Evolutionary conservation across 2,329 filamentous ascomycete genomes (phyloP).

Genomic region (Colletotrichum graminicola): DNA sequence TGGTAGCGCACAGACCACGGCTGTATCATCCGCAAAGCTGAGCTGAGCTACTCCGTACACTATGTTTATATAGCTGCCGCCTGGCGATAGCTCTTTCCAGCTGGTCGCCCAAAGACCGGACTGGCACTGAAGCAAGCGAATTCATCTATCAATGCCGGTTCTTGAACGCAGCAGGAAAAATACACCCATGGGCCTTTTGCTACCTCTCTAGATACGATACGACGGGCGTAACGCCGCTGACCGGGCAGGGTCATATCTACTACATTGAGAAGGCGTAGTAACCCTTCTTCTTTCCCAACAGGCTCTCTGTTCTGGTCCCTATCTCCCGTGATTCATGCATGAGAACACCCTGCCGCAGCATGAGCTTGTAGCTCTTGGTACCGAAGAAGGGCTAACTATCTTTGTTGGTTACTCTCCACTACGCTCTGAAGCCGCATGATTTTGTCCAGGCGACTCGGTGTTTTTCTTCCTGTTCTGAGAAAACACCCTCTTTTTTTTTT

Average conservation of each 20-base stretch:
- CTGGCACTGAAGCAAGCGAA: not conserved
- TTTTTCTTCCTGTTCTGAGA: not conserved
- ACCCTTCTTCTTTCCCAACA: not conserved
- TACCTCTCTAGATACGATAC: no score
- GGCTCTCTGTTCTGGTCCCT: not conserved
- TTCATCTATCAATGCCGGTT: not conserved
- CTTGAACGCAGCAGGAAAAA: not conserved
- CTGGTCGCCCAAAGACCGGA: not conserved
- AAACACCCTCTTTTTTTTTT: not conserved
- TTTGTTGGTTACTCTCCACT: conserved; percentile 28
- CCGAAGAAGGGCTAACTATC: conserved; percentile 17
- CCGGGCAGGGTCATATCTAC: not conserved
- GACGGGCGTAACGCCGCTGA: not conserved
- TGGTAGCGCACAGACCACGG: conserved; percentile 5
- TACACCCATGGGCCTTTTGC: not conserved
- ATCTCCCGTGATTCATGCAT: conserved; percentile 9
- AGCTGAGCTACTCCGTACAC: no score
- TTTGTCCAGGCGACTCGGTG: conserved; percentile 15
- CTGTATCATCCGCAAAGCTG: not conserved
- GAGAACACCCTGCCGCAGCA: conserved; percentile 14
- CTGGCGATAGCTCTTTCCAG: conserved; percentile 1
- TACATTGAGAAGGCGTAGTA: not conserved
- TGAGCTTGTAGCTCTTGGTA: conserved; percentile 9
- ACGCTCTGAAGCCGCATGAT: conserved; percentile 6
- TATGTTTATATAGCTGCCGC: not conserved